phyloP scores from a whole-genome alignment of 2,329 filamentous ascomycete species.

The Pyrenophora graminea region DNA sequence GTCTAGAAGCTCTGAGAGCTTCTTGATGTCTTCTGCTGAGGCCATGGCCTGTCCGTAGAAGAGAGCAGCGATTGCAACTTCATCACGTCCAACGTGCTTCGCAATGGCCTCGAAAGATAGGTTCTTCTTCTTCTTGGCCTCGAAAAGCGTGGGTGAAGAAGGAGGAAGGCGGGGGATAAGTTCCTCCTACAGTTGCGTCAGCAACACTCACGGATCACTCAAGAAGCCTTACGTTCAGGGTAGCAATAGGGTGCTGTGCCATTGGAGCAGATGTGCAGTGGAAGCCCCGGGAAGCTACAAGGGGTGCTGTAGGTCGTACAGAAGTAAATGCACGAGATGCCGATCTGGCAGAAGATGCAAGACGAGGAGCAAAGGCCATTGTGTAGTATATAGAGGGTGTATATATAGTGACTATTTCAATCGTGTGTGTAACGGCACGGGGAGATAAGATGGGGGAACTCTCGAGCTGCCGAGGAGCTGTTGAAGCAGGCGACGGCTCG shows the following conservation, averaged over 20 bases:
- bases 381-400: conserved; percentile 11
- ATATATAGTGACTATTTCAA: conserved; percentile 16
- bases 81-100: conserved; percentile 71
- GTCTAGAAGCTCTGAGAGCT: conserved; percentile 67
- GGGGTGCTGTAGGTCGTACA: conserved; percentile 26
- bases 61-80: conserved; percentile 83
- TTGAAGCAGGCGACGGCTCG: conserved; percentile 16
- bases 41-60: conserved; percentile 89
- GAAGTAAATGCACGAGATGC: conserved; percentile 39
- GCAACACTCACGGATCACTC: not conserved
- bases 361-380: conserved; percentile 35
- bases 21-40: conserved; percentile 68
- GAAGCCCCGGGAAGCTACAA: conserved; percentile 32
- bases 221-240: conserved; percentile 36
- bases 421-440: conserved; percentile 14
- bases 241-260: conserved; percentile 47
- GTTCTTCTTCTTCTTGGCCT: conserved; percentile 74
- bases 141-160: conserved; percentile 74
- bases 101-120: conserved; percentile 82
- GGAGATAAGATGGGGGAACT: conserved; percentile 25
- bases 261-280: conserved; percentile 35
- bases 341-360: conserved; percentile 38
- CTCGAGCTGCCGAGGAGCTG: conserved; percentile 19
- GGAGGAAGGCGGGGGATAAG: conserved; percentile 71
- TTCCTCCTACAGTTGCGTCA: conserved; percentile 57